These are phyloP conservation scores for Stipa capillata DNA, from an alignment of 176 grass and related monocot genomes.

Conservation along the genomic window DNA sequence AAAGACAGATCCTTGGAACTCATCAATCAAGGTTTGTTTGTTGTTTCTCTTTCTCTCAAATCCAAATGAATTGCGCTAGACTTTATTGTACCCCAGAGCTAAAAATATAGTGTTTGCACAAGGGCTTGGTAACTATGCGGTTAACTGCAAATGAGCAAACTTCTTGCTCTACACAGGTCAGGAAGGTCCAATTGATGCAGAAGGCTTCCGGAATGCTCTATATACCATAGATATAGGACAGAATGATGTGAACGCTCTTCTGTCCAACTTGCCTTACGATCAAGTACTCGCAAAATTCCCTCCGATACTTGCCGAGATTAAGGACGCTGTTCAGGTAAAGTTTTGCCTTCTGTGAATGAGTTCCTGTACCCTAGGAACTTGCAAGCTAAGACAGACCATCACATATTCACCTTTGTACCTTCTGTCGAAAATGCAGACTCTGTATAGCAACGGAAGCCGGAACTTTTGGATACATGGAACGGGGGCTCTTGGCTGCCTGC, in stretches of 20 bases:
- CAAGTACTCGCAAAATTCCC: conserved; percentile 51
- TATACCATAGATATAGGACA: conserved; percentile 88
- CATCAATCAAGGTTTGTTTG: conserved; percentile 36
- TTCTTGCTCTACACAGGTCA: conserved; percentile 28
- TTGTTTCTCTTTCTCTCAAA: background rate
- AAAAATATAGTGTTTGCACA: background rate
- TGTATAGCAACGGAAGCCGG: conserved; percentile 49
- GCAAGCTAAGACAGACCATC: background rate
- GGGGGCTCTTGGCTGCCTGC: conserved; percentile 73
- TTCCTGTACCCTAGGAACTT: background rate
- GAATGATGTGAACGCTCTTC: conserved; percentile 61
- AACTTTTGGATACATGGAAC: conserved; percentile 84
- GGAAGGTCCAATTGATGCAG: conserved; percentile 27
- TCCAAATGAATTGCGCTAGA: background rate
- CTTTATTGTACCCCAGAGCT: background rate
- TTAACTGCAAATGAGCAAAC: background rate
- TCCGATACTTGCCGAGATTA: conserved; percentile 49
- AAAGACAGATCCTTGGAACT: conserved; percentile 69
- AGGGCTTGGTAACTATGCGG: background rate
- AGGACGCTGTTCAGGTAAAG: conserved; percentile 54
- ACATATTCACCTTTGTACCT: background rate
- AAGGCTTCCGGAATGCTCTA: conserved; percentile 56
- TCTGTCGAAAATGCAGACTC: conserved; percentile 28
- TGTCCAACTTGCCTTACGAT: conserved; percentile 30
- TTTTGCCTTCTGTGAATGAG: background rate